Evolutionary conservation across 441 rosid species (phyloP).

Genomic region (Gossypium davidsonii): DNA sequence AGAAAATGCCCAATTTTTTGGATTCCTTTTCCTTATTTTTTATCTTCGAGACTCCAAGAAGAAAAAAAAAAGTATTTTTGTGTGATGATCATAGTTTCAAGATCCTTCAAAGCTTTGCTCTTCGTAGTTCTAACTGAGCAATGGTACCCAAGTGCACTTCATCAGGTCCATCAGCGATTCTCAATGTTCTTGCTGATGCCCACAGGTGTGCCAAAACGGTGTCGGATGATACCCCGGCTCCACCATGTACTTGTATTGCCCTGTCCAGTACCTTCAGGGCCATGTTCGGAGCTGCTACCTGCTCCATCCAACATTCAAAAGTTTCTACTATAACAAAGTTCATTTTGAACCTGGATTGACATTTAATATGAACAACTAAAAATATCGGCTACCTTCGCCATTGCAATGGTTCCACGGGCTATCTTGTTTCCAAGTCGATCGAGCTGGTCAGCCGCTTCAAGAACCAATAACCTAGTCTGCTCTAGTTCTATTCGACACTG

Average conservation of each 20-base stretch:
- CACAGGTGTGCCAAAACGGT: slow-evolving; percentile 81
- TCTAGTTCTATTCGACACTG: slow-evolving; percentile 86
- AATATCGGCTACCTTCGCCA: slow-evolving; percentile 67
- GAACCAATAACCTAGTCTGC: slow-evolving; percentile 71
- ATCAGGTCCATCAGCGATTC: slow-evolving; percentile 91
- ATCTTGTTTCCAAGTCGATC: slow-evolving; percentile 84
- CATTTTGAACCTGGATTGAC: not conserved
- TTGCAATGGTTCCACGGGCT: slow-evolving; percentile 70
- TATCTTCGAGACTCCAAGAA: not conserved
- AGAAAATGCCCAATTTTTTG: not conserved
- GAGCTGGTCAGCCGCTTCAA: slow-evolving; percentile 90
- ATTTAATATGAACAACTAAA: not conserved
- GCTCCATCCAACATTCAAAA: slow-evolving; percentile 13
- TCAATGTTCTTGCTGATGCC: slow-evolving; percentile 83
- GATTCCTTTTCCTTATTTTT: not conserved
- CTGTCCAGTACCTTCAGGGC: slow-evolving; percentile 77
- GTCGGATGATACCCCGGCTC: slow-evolving; percentile 71
- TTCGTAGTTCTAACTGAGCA: slow-evolving; percentile 69
- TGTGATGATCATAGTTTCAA: not conserved
- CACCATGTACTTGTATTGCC: slow-evolving; percentile 95
- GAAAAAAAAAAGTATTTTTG: not conserved
- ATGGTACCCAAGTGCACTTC: slow-evolving; percentile 94
- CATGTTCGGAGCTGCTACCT: slow-evolving; percentile 97
- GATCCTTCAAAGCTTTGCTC: slow-evolving; percentile 61
- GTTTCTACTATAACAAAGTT: not conserved